Base-by-base conservation (phyloP, 768 basidiomycete genomes). In the Suillus plorans region DNA sequence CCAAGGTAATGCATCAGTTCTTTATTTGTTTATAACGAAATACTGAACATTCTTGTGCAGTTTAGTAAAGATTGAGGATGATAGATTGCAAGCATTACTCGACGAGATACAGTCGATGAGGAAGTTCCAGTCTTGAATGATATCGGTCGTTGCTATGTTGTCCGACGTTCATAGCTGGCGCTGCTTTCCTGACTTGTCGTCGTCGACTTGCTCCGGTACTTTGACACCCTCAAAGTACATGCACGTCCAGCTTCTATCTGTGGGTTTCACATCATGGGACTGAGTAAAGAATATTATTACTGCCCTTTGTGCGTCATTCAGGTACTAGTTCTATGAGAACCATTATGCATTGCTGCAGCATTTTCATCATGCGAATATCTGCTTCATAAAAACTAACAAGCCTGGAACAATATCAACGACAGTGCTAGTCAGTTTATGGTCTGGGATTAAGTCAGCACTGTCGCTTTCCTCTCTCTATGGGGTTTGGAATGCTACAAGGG, bases 91-190 rank as follows among this genome's bases (percentile, higher is more conserved):
- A 76, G 81, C 85, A 1, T 81, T 94, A 61, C 82, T 97, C 5
- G 89, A 92, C 71, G 92, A 95, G 73, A 94, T 97, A 52, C 91
- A 94, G 73, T 92, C 90, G 28, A 89, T 94, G 86, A 83, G 94
- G 72, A 93, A 93, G 78, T 94, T 91, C 84, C 94, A 96, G 76
- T 82, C 90, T 69, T 93, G 76, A 84, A 42, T 12, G 57, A 57
- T 58, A 18, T 25, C 16, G 56, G 57, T 58, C 25, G 39, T 28
- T 20, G 20, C 28, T 5, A 39, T 39, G 25, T n/a, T 25, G 18
- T 60, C 8, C 18, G 28, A 25, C 34, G 9, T 41, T 12, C 16
- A 31, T 63, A 5, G 39, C 8, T 14, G 31, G 56, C 14, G 31
- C 18, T 25, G 41, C 41, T 42, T 55, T 34, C 55, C 3, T 63